Percentiles rank a stretch among this genome's conserved stretches.
Conservation (phyloP, 257 asterid species). For the Linderniella brevidens region DNA sequence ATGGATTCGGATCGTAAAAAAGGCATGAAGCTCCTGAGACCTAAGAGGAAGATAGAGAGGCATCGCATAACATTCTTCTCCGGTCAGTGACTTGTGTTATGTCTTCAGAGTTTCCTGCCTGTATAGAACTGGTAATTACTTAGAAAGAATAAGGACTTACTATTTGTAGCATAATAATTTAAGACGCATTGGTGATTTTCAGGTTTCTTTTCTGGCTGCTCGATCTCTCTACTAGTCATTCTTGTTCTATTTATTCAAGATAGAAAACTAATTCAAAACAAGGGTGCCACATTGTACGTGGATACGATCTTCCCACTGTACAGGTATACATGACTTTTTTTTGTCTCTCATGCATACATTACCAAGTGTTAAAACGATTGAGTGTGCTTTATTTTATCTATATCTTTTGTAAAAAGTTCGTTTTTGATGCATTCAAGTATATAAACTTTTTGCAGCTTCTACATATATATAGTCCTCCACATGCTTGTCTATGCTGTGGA, state of each 20-base stretch:
- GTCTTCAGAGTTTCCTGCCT: too few species aligned
- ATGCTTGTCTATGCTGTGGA: slow-evolving; percentile 61
- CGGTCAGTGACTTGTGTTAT: slow-evolving; percentile 20
- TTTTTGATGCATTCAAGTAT: not conserved
- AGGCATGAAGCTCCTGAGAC: slow-evolving; percentile 77
- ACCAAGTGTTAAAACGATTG: not conserved
- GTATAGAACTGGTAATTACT: too few species aligned
- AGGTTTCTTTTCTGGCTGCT: slow-evolving; percentile 80
- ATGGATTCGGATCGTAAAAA: slow-evolving; percentile 39
- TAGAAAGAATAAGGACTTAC: not conserved
- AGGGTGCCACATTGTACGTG: slow-evolving; percentile 32
- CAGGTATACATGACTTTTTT: slow-evolving; percentile 23
- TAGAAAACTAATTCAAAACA: slow-evolving; percentile 27
- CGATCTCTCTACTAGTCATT: slow-evolving; percentile 49
- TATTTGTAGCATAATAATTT: not conserved
- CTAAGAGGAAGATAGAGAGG: slow-evolving; percentile 43
- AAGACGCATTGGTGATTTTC: slow-evolving; percentile 4
- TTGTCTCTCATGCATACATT: slow-evolving; percentile 3
- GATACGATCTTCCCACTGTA: slow-evolving; percentile 57
- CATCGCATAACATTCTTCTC: slow-evolving; percentile 53
- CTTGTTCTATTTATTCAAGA: slow-evolving; percentile 36
- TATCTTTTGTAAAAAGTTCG: too few species aligned
- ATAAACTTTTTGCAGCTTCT: slow-evolving; percentile 42
- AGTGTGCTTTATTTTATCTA: not conserved
- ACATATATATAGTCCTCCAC: slow-evolving; percentile 49